Evolutionary conservation across 768 basidiomycete species (phyloP).

Genomic region (Lentinus tigrinus): DNA sequence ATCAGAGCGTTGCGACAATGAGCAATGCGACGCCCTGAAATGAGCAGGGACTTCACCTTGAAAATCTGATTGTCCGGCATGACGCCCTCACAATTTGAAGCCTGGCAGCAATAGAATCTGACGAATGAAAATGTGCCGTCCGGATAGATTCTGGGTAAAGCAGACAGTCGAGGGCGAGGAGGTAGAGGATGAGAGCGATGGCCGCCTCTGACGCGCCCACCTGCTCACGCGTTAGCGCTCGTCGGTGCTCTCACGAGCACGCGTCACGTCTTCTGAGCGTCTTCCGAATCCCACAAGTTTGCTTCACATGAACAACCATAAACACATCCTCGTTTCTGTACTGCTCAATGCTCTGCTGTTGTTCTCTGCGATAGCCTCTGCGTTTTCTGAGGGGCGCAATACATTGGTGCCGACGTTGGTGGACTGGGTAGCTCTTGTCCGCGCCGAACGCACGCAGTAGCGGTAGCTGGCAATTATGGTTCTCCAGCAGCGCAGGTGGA

Average conservation of each 20-base stretch:
- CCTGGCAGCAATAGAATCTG: neutral
- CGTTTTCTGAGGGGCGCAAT: no score
- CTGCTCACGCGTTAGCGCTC: conserved; percentile 2
- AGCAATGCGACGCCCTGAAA: conserved; percentile 8
- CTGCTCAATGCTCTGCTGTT: neutral
- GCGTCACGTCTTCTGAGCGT: neutral
- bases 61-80: conserved; percentile 90
- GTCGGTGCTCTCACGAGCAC: conserved; percentile 1
- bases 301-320: neutral
- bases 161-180: neutral
- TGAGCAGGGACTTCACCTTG: conserved; percentile 52
- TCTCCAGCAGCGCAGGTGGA: no score
- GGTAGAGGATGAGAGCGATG: neutral
- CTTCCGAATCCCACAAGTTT: neutral
- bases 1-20: conserved; percentile 10
- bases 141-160: neutral
- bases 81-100: neutral
- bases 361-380: no score
- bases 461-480: no score
- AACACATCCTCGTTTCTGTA: no score
- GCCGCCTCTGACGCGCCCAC: neutral
- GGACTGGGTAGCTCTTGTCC: no score
- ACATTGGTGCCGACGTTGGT: no score
- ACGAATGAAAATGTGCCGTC: neutral
- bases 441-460: no score